Percentiles rank a stretch among this genome's conserved stretches.
Conservation (phyloP, 2,329 filamentous ascomycete genomes). For the Neonectria faginata region DNA sequence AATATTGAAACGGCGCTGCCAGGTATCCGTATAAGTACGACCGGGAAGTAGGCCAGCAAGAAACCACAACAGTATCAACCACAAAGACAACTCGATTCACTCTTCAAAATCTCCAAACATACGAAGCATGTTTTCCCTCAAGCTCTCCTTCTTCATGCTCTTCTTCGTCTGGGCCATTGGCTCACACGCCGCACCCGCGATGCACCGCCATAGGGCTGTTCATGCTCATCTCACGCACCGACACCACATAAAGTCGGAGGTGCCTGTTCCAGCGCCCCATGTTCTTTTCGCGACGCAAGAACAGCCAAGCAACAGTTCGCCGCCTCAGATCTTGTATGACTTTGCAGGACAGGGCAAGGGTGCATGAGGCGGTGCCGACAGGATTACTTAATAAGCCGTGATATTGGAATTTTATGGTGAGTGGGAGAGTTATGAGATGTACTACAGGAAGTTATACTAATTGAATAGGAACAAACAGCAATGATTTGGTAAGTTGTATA, state of each 20-base stretch:
- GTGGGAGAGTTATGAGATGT: too few species aligned
- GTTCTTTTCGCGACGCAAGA: slow-evolving; percentile 26
- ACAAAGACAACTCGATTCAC: not conserved
- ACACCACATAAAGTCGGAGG: slow-evolving; percentile 29
- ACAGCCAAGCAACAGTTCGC: slow-evolving; percentile 27
- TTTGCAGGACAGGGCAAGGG: not conserved
- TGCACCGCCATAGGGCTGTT: slow-evolving; percentile 31
- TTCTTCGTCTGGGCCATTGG: slow-evolving; percentile 41
- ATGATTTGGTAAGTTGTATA: not conserved
- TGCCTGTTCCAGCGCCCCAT: slow-evolving; percentile 13
- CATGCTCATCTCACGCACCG: slow-evolving; percentile 51
- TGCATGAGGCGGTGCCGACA: not conserved
- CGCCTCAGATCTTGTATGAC: slow-evolving; percentile 7
- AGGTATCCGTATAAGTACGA: slow-evolving; percentile 8
- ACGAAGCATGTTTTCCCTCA: slow-evolving; percentile 36
- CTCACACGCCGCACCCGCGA: slow-evolving; percentile 43
- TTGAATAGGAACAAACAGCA: not conserved
- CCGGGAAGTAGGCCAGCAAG: not conserved
- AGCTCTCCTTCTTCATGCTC: slow-evolving; percentile 33
- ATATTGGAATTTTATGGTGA: not conserved
- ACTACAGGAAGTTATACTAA: not conserved
- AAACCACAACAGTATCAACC: not conserved
- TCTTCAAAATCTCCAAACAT: not conserved
- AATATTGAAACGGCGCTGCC: slow-evolving; percentile 33
- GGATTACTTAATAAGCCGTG: not conserved